Percentiles rank a stretch among this genome's conserved stretches.
Evolutionary conservation across 441 rosid genomes (phyloP).

Genomic region (Kokia cookei): DNA sequence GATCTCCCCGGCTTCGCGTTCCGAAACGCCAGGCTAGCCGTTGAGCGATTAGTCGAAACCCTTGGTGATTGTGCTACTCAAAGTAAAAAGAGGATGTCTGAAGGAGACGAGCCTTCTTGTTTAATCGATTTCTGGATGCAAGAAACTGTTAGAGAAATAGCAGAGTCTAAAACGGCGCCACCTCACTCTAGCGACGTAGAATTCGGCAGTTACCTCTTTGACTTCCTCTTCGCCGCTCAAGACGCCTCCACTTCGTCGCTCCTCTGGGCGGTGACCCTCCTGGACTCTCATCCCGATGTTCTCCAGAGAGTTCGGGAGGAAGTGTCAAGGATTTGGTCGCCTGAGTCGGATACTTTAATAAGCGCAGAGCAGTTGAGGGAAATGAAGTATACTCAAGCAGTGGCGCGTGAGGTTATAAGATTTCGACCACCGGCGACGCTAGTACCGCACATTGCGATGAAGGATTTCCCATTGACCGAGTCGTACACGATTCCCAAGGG

Average conservation of each 20-base stretch:
- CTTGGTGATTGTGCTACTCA: slow-evolving; percentile 36
- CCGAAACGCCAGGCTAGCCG: slow-evolving; percentile 59
- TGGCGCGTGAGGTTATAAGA: slow-evolving; percentile 80
- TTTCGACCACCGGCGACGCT: slow-evolving; percentile 69
- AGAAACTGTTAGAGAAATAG: slow-evolving; percentile 34
- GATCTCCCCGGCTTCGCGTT: slow-evolving; percentile 77
- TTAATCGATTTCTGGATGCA: slow-evolving; percentile 86
- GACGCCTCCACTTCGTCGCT: slow-evolving; percentile 90
- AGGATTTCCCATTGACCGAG: slow-evolving; percentile 55
- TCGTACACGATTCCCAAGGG: slow-evolving; percentile 71
- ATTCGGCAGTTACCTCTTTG: slow-evolving; percentile 66
- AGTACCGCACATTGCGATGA: slow-evolving; percentile 70
- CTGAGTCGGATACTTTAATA: slow-evolving; percentile 45
- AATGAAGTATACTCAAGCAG: slow-evolving; percentile 72
- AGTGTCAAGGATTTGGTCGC: slow-evolving; percentile 60
- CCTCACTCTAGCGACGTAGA: slow-evolving; percentile 38
- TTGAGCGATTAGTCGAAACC: slow-evolving; percentile 38
- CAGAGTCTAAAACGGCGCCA: slow-evolving; percentile 26
- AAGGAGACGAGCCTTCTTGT: slow-evolving; percentile 55
- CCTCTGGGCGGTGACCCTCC: slow-evolving; percentile 67
- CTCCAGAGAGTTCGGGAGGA: slow-evolving; percentile 54
- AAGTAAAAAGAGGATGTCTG: slow-evolving; percentile 49
- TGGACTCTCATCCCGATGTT: slow-evolving; percentile 68
- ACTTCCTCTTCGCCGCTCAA: slow-evolving; percentile 82
- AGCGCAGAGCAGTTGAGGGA: slow-evolving; percentile 51